These are phyloP conservation scores for Inga laurina DNA, from an alignment of 306 rosid species.

Conservation along the genomic window DNA sequence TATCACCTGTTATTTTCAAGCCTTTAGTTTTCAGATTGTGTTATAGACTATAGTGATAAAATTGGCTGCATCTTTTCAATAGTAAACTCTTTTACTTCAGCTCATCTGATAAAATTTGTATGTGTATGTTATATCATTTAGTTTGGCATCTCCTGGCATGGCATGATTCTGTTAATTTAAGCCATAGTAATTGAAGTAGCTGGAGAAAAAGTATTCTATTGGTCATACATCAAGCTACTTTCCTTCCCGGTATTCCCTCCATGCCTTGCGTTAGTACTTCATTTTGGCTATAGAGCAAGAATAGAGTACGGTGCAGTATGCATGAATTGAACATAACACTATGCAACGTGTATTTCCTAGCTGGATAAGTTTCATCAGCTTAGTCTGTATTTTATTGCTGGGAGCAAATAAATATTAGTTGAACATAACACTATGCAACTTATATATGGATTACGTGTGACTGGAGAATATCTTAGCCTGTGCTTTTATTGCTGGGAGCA, in stretches of 20 bases:
- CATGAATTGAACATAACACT: not conserved
- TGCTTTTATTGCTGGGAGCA: slow-evolving; percentile 12
- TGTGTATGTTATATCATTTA: not conserved
- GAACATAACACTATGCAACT: not conserved
- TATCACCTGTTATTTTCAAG: not conserved
- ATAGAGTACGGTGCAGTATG: not conserved
- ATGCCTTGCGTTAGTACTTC: not conserved
- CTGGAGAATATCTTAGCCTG: not conserved
- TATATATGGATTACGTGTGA: not conserved
- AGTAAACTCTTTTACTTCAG: not conserved
- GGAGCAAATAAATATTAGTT: slow-evolving; percentile 2
- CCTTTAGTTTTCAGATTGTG: not conserved
- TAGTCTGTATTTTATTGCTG: slow-evolving; percentile 1
- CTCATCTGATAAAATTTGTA: not conserved
- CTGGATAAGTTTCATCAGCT: slow-evolving; percentile 7
- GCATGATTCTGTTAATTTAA: not conserved
- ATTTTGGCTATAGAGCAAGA: not conserved
- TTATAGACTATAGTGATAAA: not conserved
- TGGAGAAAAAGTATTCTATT: not conserved
- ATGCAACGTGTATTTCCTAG: not conserved
- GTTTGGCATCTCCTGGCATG: not conserved
- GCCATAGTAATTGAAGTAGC: not conserved
- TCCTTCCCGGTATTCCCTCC: not conserved
- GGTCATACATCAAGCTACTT: not conserved
- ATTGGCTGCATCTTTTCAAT: not conserved